Conservation (phyloP, 2,329 filamentous ascomycete species). For the Botryosphaeria dothidea region DNA sequence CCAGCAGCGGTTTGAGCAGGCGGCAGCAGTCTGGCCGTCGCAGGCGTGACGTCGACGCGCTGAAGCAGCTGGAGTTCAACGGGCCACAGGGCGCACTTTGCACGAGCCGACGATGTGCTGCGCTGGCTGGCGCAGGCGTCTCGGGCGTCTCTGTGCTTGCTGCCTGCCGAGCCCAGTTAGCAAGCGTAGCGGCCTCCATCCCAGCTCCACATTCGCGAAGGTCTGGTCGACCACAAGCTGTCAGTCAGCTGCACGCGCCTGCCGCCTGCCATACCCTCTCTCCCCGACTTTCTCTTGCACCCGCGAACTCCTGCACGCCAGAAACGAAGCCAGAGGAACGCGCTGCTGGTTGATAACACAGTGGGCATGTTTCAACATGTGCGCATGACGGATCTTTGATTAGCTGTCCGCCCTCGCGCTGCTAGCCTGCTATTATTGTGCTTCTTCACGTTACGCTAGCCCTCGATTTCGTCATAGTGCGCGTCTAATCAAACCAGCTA, state of each 20-base stretch:
- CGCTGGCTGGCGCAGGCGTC: background rate
- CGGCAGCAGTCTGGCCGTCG: background rate
- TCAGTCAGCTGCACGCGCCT: background rate
- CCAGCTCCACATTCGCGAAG: background rate
- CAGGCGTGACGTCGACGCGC: slow-evolving; percentile 9
- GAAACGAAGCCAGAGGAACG: background rate
- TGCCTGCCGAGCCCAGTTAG: background rate
- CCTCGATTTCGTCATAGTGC: background rate
- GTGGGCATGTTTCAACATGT: background rate
- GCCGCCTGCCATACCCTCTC: background rate
- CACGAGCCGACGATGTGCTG: background rate
- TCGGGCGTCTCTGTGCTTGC: background rate
- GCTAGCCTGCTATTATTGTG: background rate
- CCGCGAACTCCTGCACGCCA: background rate
- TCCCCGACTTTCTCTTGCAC: background rate
- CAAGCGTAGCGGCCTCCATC: background rate
- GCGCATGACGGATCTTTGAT: background rate
- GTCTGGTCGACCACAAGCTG: background rate
- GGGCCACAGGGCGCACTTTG: background rate
- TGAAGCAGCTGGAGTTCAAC: background rate
- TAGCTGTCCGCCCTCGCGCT: background rate
- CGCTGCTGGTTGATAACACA: background rate
- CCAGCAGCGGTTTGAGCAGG: background rate
- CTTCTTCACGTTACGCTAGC: background rate
- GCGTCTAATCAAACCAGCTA: background rate